phyloP scores from a whole-genome alignment of 108 stramenopile genomes.

The Nitzschia inconspicua region DNA sequence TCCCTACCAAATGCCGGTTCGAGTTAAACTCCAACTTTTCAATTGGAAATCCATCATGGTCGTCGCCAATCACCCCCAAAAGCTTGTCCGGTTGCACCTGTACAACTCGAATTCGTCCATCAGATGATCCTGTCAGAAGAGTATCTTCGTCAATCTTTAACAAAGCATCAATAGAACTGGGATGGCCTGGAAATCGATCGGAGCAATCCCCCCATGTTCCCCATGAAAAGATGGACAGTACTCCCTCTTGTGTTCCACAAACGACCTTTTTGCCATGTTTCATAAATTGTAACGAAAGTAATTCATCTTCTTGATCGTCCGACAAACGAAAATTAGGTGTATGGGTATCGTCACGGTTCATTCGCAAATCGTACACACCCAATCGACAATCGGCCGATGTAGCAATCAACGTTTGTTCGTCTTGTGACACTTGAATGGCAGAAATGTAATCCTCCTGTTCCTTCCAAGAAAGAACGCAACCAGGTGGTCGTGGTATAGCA shows the following conservation, averaged over 20 bases:
- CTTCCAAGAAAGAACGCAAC: conserved; percentile 66
- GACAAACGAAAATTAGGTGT: conserved; percentile 48
- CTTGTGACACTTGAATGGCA: conserved; percentile 39
- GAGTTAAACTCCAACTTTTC: conserved; percentile 80
- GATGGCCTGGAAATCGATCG: conserved; percentile 94
- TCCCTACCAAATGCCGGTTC: conserved; percentile 73
- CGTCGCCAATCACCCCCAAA: conserved; percentile 85
- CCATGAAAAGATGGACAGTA: conserved; percentile 82
- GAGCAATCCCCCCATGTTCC: conserved; percentile 91
- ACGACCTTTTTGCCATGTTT: conserved; percentile 87
- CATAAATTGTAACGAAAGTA: conserved; percentile 75
- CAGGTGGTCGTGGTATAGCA: conserved; percentile 41
- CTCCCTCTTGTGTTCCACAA: conserved; percentile 87
- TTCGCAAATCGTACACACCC: conserved; percentile 70
- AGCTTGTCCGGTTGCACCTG: conserved; percentile 88
- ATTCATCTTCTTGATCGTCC: conserved; percentile 94
- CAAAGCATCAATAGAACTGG: conserved; percentile 82
- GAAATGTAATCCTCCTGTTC: conserved; percentile 86
- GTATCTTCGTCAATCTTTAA: conserved; percentile 95
- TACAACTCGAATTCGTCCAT: conserved; percentile 92
- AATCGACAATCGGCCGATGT: conserved; percentile 77
- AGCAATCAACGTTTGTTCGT: conserved; percentile 71
- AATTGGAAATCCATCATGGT: conserved; percentile 84
- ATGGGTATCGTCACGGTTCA: conserved; percentile 19
- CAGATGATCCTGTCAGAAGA: conserved; percentile 90